phyloP scores from a whole-genome alignment of 139 green algal species.

The Coelastrella sp. region DNA sequence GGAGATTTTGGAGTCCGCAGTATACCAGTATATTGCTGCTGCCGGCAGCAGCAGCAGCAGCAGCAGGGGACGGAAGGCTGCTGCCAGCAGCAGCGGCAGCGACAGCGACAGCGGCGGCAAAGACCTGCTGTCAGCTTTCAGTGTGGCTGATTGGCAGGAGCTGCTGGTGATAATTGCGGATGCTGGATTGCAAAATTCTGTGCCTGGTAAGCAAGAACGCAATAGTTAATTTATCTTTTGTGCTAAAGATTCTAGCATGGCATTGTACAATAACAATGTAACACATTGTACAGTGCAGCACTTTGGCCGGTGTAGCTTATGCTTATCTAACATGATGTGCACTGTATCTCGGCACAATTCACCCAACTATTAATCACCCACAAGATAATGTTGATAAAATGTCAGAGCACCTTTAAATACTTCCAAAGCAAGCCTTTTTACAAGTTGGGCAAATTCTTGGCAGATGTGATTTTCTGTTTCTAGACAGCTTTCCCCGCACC shows the following conservation, averaged over 20 bases:
- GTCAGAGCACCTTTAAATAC: too few species aligned
- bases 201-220: not conserved
- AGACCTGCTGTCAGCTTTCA: conserved; percentile 1
- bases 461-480: not conserved
- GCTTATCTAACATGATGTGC: too few species aligned
- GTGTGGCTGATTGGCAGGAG: conserved; percentile 5
- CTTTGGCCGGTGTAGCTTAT: too few species aligned
- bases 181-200: conserved; percentile 1
- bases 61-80: not conserved
- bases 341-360: not conserved
- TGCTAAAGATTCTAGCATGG: not conserved
- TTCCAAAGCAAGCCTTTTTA: too few species aligned
- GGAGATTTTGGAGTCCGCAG: not conserved
- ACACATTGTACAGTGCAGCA: too few species aligned
- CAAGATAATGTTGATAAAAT: too few species aligned
- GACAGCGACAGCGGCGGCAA: not conserved
- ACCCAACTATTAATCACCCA: too few species aligned
- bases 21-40: not conserved
- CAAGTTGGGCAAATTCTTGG: too few species aligned
- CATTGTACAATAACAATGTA: not conserved
- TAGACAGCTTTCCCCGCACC: not conserved
- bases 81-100: not conserved
- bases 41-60: conserved; percentile 4
- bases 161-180: conserved; percentile 9
- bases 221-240: too few species aligned